Percentiles rank a stretch among this genome's conserved stretches.
Conservation (phyloP, 2,329 filamentous ascomycete species). For the Sarocladiaceae sp. region DNA sequence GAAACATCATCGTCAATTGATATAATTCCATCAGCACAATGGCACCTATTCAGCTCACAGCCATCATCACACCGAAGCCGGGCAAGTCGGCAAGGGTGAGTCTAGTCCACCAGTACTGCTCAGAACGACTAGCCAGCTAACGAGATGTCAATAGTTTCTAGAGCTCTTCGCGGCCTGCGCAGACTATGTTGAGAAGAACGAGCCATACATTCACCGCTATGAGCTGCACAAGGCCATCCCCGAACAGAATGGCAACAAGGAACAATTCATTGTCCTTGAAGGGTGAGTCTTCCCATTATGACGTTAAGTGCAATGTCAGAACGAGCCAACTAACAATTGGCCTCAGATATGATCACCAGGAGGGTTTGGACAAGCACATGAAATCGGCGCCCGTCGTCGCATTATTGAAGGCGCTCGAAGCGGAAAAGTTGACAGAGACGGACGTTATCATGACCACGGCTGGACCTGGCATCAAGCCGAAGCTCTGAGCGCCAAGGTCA, state of each 20-base stretch:
- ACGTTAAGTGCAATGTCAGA: too few species aligned
- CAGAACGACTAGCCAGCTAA: background rate
- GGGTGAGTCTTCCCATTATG: slow-evolving; percentile 15
- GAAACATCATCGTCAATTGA: background rate
- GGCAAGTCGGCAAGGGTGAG: slow-evolving; percentile 19
- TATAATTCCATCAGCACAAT: slow-evolving; percentile 10
- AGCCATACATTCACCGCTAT: slow-evolving; percentile 21
- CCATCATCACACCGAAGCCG: slow-evolving; percentile 22
- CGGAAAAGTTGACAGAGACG: slow-evolving; percentile 15
- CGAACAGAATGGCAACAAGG: slow-evolving; percentile 17
- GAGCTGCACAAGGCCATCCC: slow-evolving; percentile 20
- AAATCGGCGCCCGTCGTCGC: slow-evolving; percentile 15
- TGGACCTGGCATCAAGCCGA: slow-evolving; percentile 13
- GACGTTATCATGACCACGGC: slow-evolving; percentile 18
- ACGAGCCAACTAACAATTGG: slow-evolving; percentile 9
- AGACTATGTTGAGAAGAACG: slow-evolving; percentile 18
- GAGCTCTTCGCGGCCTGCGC: slow-evolving; percentile 19
- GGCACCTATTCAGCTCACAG: slow-evolving; percentile 20
- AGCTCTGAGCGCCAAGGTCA: background rate
- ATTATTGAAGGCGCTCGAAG: slow-evolving; percentile 17
- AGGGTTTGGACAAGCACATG: slow-evolving; percentile 19
- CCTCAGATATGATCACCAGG: slow-evolving; percentile 19
- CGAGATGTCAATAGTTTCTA: slow-evolving; percentile 8
- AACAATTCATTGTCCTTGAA: slow-evolving; percentile 21
- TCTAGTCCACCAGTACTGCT: background rate